Evolutionary conservation across 2,329 filamentous ascomycete genomes (phyloP), one percentile per base, ranked within the genome.

Genomic region (Lecanosticta acicola): DNA sequence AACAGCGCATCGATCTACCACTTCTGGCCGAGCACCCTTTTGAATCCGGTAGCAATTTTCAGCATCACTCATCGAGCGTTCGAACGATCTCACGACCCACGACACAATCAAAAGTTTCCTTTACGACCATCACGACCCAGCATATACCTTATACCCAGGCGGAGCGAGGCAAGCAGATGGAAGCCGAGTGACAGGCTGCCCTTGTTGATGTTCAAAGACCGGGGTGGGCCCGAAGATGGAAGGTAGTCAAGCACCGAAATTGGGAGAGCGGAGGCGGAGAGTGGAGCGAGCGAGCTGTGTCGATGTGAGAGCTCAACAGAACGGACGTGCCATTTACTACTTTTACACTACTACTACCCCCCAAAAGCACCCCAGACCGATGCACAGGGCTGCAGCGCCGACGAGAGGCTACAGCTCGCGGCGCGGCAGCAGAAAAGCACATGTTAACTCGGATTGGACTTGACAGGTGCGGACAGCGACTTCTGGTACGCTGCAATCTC

Each of bases 71-170:
- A 46, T 57, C 48, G 43, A 57, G 56, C 54, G 56, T 59, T 58
- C 45, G 45, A 47, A 58, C 50, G 56, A 59, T 50, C 51, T 56
- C 57, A 57, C 52, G 55, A 57, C 49, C 52, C 49, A 50, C 49
- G 52, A 51, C 51, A 54, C 46, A 50, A 48, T 44, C 41, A 55
- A 54, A 55, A 55, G 51, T 58, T 59, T 58, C 50, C 49, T 57
- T 58, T 54, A 59, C 54, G 55, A 56, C 51, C 51, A 54, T 56
- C 54, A 60, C 52, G 57, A 56, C 51, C 49, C 55, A 56, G 57
- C 49, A 56, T 57, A 56, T 54, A 56, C 54, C 54, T 54, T 53
- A 53, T 54, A 56, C 49, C 51, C 51, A 54, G 50, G 51, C 54
- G 38, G 47, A 50, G 48, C 48, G 53, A 51, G 46, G 47, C 48